Conservation (phyloP, 2,329 filamentous ascomycete species). For the Harringtonia aguacate region DNA sequence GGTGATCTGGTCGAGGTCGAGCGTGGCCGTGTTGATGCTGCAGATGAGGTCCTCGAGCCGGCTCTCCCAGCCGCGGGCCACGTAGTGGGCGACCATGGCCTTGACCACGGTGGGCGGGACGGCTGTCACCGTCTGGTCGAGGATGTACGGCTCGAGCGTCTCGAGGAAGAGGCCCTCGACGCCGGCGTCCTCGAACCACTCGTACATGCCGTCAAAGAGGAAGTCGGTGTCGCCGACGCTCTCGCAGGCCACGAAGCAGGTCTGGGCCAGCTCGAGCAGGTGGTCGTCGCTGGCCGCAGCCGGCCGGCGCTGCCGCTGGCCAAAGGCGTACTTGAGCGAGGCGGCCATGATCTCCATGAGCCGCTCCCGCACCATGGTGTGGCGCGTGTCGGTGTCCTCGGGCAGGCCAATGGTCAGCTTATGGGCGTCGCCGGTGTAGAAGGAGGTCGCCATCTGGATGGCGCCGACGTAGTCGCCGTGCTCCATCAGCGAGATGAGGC, state of each 20-base stretch:
- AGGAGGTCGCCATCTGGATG: conserved; percentile 81
- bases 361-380: conserved; percentile 77
- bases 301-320: conserved; percentile 41
- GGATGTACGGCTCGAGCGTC: conserved; percentile 76
- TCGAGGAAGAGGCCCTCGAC: conserved; percentile 72
- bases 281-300: conserved; percentile 41
- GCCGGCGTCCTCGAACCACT: conserved; percentile 73
- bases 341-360: conserved; percentile 88
- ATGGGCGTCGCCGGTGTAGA: conserved; percentile 84
- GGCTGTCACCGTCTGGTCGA: conserved; percentile 62
- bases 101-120: conserved; percentile 81
- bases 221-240: conserved; percentile 71
- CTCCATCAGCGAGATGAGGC: conserved; percentile 88
- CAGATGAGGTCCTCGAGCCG: conserved; percentile 91
- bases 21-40: conserved; percentile 76
- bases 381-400: conserved; percentile 65
- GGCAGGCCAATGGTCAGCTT: conserved; percentile 90
- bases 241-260: conserved; percentile 74
- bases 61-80: conserved; percentile 61
- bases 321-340: conserved; percentile 81
- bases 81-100: conserved; percentile 72
- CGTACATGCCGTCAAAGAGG: conserved; percentile 82
- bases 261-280: conserved; percentile 67
- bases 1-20: conserved; percentile 92
- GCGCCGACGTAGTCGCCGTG: conserved; percentile 91